Conservation (phyloP, 495 filamentous ascomycete genomes). For the Talaromyces adpressus region DNA sequence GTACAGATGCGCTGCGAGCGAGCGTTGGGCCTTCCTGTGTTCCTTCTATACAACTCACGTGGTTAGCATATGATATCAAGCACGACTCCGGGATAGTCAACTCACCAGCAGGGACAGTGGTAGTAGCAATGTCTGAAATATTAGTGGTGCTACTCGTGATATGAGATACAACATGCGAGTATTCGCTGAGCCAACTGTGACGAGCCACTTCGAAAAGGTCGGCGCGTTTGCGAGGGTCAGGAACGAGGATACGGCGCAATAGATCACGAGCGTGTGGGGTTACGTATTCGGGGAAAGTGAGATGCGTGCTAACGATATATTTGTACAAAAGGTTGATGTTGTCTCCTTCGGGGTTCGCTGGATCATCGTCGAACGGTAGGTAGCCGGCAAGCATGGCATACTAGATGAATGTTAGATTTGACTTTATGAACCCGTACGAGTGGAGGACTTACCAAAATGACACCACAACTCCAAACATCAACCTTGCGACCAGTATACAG, state of each 20-base stretch:
- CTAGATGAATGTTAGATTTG: constrained; percentile 33
- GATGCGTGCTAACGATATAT: constrained; percentile 95
- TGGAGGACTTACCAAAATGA: constrained; percentile 78
- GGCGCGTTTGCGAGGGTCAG: constrained; percentile 87
- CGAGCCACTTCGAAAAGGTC: constrained; percentile 96
- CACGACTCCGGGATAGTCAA: constrained; percentile 11
- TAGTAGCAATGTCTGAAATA: constrained; percentile 74
- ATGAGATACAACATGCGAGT: constrained; percentile 86
- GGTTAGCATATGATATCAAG: constrained; percentile 19
- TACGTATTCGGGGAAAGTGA: constrained; percentile 98
- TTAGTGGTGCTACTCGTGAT: constrained; percentile 94
- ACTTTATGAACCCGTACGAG: background rate
- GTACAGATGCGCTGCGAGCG: constrained; percentile 80
- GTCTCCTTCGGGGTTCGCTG: constrained; percentile 96
- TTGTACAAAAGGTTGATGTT: constrained; percentile 99
- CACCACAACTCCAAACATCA: constrained; percentile 98
- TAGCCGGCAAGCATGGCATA: constrained; percentile 99
- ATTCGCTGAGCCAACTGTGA: constrained; percentile 98
- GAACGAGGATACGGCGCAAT: constrained; percentile 88
- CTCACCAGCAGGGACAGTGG: constrained; percentile 64
- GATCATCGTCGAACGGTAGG: constrained; percentile 98
- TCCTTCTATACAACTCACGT: constrained; percentile 25
- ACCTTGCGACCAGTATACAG: constrained; percentile 97
- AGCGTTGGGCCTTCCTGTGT: constrained; percentile 57
- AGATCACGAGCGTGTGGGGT: constrained; percentile 94